Evolutionary conservation across 495 filamentous ascomycete genomes (phyloP).

Genomic region (Podospora conica): DNA sequence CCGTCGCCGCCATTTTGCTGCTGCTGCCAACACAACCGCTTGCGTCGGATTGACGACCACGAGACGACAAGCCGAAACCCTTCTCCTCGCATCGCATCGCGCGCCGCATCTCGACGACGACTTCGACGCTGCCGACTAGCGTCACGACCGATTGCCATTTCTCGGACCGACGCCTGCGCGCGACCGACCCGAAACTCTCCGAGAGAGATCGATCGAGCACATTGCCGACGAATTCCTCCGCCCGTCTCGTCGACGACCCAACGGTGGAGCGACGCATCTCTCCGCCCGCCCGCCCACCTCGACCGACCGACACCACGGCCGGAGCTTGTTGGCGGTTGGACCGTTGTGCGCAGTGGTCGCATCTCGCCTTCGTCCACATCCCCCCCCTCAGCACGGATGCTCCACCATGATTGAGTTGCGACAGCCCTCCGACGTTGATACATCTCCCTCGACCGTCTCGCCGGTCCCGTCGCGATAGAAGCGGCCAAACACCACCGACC

Average conservation of each 20-base stretch:
- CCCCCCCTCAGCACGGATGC: slow-evolving; percentile 25
- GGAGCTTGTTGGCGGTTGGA: not conserved
- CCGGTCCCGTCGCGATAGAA: slow-evolving; percentile 33
- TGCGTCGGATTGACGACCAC: not conserved
- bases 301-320: not conserved
- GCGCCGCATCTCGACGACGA: slow-evolving; percentile 1
- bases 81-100: not conserved
- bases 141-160: not conserved
- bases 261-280: not conserved
- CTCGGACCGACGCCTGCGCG: not conserved
- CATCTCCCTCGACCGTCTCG: slow-evolving; percentile 23
- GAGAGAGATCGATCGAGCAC: not conserved
- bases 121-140: not conserved
- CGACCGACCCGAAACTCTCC: not conserved
- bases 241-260: not conserved
- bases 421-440: slow-evolving; percentile 28
- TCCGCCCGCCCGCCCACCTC: not conserved
- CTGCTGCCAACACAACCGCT: not conserved
- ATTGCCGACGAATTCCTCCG: not conserved
- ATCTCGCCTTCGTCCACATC: not conserved
- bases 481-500: slow-evolving; percentile 12
- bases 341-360: not conserved
- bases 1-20: slow-evolving; percentile 10
- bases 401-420: slow-evolving; percentile 45
- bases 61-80: not conserved